Evolutionary conservation across 257 asterid species (phyloP), one percentile per base, ranked within the genome.

Genomic region (Galeopsis tetrahit): DNA sequence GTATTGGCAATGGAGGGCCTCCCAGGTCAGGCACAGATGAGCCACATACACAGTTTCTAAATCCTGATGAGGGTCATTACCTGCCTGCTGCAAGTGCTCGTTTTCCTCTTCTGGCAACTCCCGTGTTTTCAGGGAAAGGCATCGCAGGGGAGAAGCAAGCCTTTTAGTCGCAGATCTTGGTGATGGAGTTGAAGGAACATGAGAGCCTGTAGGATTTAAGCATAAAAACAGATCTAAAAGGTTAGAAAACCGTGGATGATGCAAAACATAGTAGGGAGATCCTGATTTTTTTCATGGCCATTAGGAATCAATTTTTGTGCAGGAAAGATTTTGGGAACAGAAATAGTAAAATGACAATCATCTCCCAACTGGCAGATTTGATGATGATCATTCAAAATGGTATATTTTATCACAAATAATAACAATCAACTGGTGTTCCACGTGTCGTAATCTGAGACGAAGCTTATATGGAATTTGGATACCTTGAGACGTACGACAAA

Each of bases 21-120:
- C 99, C 99, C 99, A 94, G n/a, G 98, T 85, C 89, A 91, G 82
- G 91, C 98, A 94, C 80, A 86, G 56, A 73, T 88, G 99, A 77
- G 89, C 96, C 48, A 88, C 95, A 69, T 94, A 94, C 17, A 97
- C 89, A 67, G 90, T 86, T 82, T 94, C 99, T 60, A 91, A 90
- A 77, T 91, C 95, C 59, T 80, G 87, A 75, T 75, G 77, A 5
- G 93, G 95, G 69, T 91, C 79, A 34, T 53, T 68, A 43, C 65
- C 88, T 2, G 89, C 84, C 82, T 78, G 85, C 86, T 91, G 96
- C 76, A 91, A 77, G 65, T 89, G 86, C 86, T 91, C 95, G 15
- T 53, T 84, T 83, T 94, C 98, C 61, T 89, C 98, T 65, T 84
- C 89, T 34, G 84, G 80, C 43, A 74, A 85, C 71, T 91, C 97